Conservation (phyloP, 139 green algal species). For the Haematococcus lacustris region DNA sequence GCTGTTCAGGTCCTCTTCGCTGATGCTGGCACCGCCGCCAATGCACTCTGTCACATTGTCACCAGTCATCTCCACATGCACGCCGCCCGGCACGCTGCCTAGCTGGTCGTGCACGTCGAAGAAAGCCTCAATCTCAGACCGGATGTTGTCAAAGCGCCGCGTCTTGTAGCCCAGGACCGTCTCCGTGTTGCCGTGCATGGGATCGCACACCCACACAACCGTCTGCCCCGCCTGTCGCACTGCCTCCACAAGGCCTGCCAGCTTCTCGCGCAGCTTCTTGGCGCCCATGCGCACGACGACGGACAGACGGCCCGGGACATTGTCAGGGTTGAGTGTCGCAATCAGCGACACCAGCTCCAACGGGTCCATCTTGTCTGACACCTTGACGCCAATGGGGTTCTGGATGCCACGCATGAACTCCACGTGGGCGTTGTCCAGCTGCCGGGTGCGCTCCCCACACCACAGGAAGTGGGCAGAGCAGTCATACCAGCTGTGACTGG, state of each 20-base stretch:
- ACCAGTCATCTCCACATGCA: constrained; percentile 99
- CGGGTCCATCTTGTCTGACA: constrained; percentile 93
- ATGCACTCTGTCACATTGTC: constrained; percentile 96
- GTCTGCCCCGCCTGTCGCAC: constrained; percentile 60
- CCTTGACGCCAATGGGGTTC: constrained; percentile 30
- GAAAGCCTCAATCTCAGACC: constrained; percentile 69
- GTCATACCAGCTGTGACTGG: constrained; percentile 29
- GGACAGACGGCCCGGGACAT: constrained; percentile 84
- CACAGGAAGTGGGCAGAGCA: constrained; percentile 97
- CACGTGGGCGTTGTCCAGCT: constrained; percentile 95
- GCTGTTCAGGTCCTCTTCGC: constrained; percentile 72
- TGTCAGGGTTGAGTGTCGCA: constrained; percentile 86
- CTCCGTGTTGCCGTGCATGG: constrained; percentile 99
- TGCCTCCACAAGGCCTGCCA: constrained; percentile 70
- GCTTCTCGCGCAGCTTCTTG: constrained; percentile 70
- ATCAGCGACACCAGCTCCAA: constrained; percentile 85
- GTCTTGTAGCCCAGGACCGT: constrained; percentile 90
- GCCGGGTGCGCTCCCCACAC: constrained; percentile 94
- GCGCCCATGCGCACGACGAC: constrained; percentile 97
- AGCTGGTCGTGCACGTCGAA: constrained; percentile 86
- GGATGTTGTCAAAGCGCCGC: constrained; percentile 86
- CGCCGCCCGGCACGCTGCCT: constrained; percentile 58
- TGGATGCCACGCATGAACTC: constrained; percentile 92
- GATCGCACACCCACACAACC: constrained; percentile 95
- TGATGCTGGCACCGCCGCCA: constrained; percentile 68